Base-by-base conservation (phyloP, 2,329 filamentous ascomycete genomes). In the Colletotrichum lindemuthianum region DNA sequence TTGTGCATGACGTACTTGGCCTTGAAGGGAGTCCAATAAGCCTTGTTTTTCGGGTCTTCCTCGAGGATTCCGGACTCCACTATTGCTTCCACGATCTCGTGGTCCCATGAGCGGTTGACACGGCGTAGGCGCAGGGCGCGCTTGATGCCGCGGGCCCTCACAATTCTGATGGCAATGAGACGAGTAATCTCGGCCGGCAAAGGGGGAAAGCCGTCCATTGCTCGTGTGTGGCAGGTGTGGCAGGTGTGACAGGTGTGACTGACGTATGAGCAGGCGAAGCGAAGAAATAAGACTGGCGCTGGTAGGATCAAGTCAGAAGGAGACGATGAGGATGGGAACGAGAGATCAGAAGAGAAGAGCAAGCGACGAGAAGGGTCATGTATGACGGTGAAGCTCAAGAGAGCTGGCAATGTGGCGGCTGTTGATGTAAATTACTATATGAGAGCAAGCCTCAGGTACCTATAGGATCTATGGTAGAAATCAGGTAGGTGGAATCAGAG, bases 1-100 rank as follows among this genome's bases (percentile, higher is more conserved):
- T 53, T 53, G 37, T 53, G 37, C 50, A 53, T 53, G 15, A 53
- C 36, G 16, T 41, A 53, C 36, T 33, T 41, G 15, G 50, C 36
- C 50, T 41, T 41, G 9, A 53, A 41, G 32, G 16, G 16, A 41
- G 37, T 53, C 11, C 15, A 34, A 41, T 34, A 15, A 44, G 34
- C 10, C 15, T 40, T 41, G 16, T 34, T 33, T 33, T 41, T 43
- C 11, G 37, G 50, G 50, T 53, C n/a, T 41, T 33, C 37, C 16
- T 52, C 36, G 50, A 41, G 37, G 36, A 52, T 52, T 40, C 50
- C 50, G n/a, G 50, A 41, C 32, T 52, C 50, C 36, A 52, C 36
- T 52, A 52, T 52, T 11, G 50, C 50, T 41, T 52, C 36, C 50
- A 52, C 10, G 37, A 52, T 41, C 37, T 41, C 50, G 37, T 52